These are phyloP conservation scores for Inga laurina DNA, from an alignment of 306 rosid genomes.

Conservation along the genomic window DNA sequence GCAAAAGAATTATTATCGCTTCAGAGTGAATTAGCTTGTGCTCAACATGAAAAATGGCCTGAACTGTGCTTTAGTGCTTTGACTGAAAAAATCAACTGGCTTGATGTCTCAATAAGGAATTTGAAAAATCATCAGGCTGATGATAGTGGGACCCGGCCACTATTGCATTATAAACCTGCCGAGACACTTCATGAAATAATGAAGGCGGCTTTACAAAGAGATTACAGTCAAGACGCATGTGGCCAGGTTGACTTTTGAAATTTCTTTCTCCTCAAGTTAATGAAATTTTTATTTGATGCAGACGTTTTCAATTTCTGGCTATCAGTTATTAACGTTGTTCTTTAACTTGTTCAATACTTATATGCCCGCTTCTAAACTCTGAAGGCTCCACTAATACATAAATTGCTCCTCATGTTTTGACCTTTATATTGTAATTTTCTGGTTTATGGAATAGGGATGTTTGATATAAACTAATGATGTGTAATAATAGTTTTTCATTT, in stretches of 20 bases:
- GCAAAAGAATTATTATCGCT: slow-evolving; percentile 55
- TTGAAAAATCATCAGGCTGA: slow-evolving; percentile 42
- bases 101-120: slow-evolving; percentile 42
- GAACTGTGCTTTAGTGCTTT: not conserved
- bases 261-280: slow-evolving; percentile 5
- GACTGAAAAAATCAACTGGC: slow-evolving; percentile 17
- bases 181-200: not conserved
- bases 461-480: not conserved
- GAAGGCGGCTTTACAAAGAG: not conserved
- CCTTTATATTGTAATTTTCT: not conserved
- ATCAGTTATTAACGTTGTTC: not conserved
- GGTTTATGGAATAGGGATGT: not conserved
- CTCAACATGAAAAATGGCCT: not conserved
- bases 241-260: slow-evolving; percentile 53
- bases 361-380: not conserved
- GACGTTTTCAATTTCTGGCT: not conserved
- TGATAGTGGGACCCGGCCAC: slow-evolving; percentile 24
- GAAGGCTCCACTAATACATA: not conserved
- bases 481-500: not conserved
- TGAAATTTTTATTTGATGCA: not conserved
- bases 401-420: not conserved
- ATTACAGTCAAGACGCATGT: not conserved
- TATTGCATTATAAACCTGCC: not conserved
- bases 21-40: slow-evolving; percentile 49
- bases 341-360: not conserved